These are phyloP conservation scores for Aspergillus sclerotialis DNA, from an alignment of 2,329 filamentous ascomycete species.

Conservation along the genomic window DNA sequence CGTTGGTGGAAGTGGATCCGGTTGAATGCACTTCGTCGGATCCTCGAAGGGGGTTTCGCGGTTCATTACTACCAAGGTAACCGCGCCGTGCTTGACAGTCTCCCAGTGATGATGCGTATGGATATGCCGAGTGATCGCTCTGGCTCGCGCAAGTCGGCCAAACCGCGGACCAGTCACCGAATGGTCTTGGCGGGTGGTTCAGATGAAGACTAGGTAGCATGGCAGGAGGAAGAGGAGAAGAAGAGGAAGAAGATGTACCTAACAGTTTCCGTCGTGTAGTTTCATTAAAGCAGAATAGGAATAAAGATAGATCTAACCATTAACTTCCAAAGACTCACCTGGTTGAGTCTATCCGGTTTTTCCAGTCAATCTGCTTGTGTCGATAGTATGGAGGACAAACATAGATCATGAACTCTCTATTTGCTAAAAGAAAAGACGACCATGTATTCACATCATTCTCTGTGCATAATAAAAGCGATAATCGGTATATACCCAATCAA, in stretches of 20 bases:
- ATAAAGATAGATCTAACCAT: not conserved
- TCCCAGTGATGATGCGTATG: constrained; percentile 43
- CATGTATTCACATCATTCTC: too few relatives aligned
- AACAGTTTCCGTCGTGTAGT: not conserved
- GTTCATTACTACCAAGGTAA: constrained; percentile 57
- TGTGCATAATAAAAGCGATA: too few relatives aligned
- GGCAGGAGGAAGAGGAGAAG: not conserved
- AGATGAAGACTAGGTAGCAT: constrained; percentile 18
- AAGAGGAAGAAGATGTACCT: not conserved
- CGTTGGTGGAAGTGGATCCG: constrained; percentile 68
- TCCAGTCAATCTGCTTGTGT: too few relatives aligned
- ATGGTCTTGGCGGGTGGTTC: constrained; percentile 21
- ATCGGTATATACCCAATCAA: too few relatives aligned
- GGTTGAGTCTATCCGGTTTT: too few relatives aligned
- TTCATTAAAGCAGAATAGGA: not conserved
- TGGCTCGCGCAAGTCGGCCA: constrained; percentile 20
- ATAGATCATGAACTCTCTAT: too few relatives aligned
- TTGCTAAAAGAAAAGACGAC: too few relatives aligned
- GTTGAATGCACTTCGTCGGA: constrained; percentile 53
- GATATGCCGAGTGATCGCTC: constrained; percentile 17
- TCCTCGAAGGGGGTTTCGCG: constrained; percentile 56
- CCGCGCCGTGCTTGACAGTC: constrained; percentile 52
- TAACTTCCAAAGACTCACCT: too few relatives aligned
- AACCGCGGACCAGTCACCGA: constrained; percentile 19
- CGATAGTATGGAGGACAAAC: not conserved